Evolutionary conservation across 2,329 filamentous ascomycete genomes (phyloP).

Genomic region (Leptographium procerum): DNA sequence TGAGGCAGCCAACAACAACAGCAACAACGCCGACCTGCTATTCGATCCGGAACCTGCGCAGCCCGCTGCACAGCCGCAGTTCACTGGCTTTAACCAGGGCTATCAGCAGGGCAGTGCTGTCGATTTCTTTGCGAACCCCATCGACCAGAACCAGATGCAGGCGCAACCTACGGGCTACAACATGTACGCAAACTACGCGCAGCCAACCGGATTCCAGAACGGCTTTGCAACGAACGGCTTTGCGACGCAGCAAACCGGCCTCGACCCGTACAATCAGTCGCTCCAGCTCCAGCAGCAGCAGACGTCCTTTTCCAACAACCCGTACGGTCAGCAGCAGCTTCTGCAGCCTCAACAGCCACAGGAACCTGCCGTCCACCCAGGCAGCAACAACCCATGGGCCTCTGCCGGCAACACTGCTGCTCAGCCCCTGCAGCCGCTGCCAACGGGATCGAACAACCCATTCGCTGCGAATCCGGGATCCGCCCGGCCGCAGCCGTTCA

Average conservation of each 20-base stretch:
- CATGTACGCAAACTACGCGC: constrained; percentile 38
- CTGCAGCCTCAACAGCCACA: constrained; percentile 34
- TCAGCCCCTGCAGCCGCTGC: constrained; percentile 63
- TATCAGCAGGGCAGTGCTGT: constrained; percentile 96
- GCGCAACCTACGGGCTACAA: constrained; percentile 69
- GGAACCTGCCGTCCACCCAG: constrained; percentile 57
- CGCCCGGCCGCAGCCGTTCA: constrained; percentile 37
- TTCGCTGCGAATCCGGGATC: constrained; percentile 49
- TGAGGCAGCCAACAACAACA: constrained; percentile 31
- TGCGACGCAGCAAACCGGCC: constrained; percentile 52
- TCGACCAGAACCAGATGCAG: constrained; percentile 66
- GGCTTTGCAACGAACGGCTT: constrained; percentile 57
- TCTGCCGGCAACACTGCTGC: constrained; percentile 46
- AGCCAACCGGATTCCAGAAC: constrained; percentile 45
- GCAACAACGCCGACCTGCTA: constrained; percentile 62
- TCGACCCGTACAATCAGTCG: constrained; percentile 47
- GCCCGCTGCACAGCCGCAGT: constrained; percentile 49
- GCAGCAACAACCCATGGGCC: constrained; percentile 93
- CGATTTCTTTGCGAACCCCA: constrained; percentile 93
- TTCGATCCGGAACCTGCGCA: constrained; percentile 68
- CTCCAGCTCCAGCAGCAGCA: constrained; percentile 37
- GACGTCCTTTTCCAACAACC: constrained; percentile 19
- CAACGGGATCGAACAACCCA: constrained; percentile 95
- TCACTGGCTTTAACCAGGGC: constrained; percentile 87
- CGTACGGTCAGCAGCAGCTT: constrained; percentile 29